phyloP scores from a whole-genome alignment of 352 stramenopile species.

The Pythium volutum region DNA sequence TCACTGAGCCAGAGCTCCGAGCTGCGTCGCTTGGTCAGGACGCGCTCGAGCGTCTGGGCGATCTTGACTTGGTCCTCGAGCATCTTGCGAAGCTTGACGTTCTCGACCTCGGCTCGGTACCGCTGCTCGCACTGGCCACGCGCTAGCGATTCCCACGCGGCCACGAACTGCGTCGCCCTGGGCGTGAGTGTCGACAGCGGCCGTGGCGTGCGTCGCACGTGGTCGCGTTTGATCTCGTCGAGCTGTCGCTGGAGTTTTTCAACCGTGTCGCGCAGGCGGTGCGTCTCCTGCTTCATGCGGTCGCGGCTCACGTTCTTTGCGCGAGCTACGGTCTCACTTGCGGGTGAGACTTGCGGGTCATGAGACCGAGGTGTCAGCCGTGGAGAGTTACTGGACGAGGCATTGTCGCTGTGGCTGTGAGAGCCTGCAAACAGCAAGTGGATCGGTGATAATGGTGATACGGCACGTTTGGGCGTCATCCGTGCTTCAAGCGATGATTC shows the following conservation, averaged over 20 bases:
- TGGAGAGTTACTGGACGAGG: slow-evolving; percentile 7
- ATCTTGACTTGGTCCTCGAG: slow-evolving; percentile 65
- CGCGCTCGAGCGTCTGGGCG: slow-evolving; percentile 23
- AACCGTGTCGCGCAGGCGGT: slow-evolving; percentile 38
- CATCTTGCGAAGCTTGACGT: slow-evolving; percentile 49
- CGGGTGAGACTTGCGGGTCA: background rate
- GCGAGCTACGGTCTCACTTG: background rate
- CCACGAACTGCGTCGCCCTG: slow-evolving; percentile 35
- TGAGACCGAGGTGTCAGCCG: slow-evolving; percentile 8
- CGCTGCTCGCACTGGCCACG: slow-evolving; percentile 24
- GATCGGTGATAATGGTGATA: slow-evolving; percentile 2
- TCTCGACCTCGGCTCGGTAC: slow-evolving; percentile 50
- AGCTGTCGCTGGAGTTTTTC: slow-evolving; percentile 33
- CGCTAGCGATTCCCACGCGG: slow-evolving; percentile 25
- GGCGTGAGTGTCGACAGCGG: background rate
- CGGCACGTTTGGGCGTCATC: background rate
- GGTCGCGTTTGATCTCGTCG: slow-evolving; percentile 18
- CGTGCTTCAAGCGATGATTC: background rate
- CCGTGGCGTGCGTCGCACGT: slow-evolving; percentile 8
- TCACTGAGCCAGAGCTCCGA: background rate
- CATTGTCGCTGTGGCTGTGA: background rate
- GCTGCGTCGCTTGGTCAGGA: slow-evolving; percentile 15
- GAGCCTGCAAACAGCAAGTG: slow-evolving; percentile 17
- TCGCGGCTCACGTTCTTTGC: slow-evolving; percentile 7
- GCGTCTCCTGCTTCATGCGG: slow-evolving; percentile 30